phyloP scores from a whole-genome alignment of 371 early-diverging fungal species.

The Mucor lusitanicus region DNA sequence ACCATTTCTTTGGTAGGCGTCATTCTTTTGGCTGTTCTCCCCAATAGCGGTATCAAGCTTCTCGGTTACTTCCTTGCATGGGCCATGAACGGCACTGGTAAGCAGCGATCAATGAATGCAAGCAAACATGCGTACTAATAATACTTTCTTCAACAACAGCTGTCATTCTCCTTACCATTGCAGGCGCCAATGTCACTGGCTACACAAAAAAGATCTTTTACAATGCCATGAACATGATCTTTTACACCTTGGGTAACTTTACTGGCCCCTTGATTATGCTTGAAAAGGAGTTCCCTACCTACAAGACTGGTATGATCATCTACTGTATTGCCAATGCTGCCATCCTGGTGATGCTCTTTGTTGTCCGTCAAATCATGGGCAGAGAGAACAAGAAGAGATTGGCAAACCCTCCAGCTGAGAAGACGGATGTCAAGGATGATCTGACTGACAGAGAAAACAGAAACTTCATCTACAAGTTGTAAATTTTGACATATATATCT shows the following conservation, averaged over 20 bases:
- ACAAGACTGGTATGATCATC: slow-evolving; percentile 35
- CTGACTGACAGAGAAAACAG: slow-evolving; percentile 28
- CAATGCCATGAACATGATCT: slow-evolving; percentile 26
- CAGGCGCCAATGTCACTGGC: slow-evolving; percentile 38
- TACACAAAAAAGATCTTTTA: slow-evolving; percentile 47
- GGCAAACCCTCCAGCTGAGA: slow-evolving; percentile 2
- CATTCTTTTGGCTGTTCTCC: slow-evolving; percentile 28
- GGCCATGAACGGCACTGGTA: slow-evolving; percentile 20
- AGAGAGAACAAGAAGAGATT: slow-evolving; percentile 24
- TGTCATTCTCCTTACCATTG: slow-evolving; percentile 27
- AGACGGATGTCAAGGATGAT: slow-evolving; percentile 16
- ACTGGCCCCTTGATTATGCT: slow-evolving; percentile 39
- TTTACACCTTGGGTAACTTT: slow-evolving; percentile 35
- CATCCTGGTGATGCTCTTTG: slow-evolving; percentile 25
- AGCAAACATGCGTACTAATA: background rate
- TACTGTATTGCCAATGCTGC: slow-evolving; percentile 32
- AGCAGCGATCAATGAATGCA: background rate
- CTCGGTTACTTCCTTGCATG: slow-evolving; percentile 35
- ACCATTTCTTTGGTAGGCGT: slow-evolving; percentile 25
- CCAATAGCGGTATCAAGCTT: slow-evolving; percentile 26
- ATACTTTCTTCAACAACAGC: slow-evolving; percentile 2
- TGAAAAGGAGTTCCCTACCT: slow-evolving; percentile 19
- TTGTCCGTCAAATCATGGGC: slow-evolving; percentile 21
- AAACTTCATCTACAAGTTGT: slow-evolving; percentile 22
- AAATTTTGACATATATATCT: background rate